Evolutionary conservation across 2,329 filamentous ascomycete species (phyloP).

Genomic region (Monilinia aucupariae): DNA sequence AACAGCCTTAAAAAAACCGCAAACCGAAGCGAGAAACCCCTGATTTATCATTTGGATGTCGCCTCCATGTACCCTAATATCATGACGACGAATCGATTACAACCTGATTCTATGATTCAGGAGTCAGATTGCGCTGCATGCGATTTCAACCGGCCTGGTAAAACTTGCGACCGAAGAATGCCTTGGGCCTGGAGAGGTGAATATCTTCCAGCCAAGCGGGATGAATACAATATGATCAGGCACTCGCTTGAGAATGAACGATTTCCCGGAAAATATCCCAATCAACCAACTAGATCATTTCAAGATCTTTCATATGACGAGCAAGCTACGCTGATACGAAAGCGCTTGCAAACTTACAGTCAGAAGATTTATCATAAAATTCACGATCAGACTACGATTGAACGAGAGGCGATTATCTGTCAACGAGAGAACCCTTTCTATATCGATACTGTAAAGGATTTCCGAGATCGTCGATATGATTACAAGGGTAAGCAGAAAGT

Average conservation of each 20-base stretch:
- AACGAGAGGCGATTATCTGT: slow-evolving; percentile 94
- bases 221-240: slow-evolving; percentile 99
- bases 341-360: slow-evolving; percentile 84
- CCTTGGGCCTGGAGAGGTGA: slow-evolving; percentile 99
- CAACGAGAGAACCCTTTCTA: slow-evolving; percentile 98
- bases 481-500: slow-evolving; percentile 98
- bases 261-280: slow-evolving; percentile 75
- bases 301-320: slow-evolving; percentile 78
- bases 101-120: slow-evolving; percentile 98
- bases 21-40: slow-evolving; percentile 75
- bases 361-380: slow-evolving; percentile 99
- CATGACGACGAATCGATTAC: slow-evolving; percentile 97
- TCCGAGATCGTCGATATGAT: slow-evolving; percentile 94
- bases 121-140: slow-evolving; percentile 96
- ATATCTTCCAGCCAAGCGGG: slow-evolving; percentile 88
- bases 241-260: slow-evolving; percentile 85
- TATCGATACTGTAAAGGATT: slow-evolving; percentile 90
- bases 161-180: slow-evolving; percentile 89
- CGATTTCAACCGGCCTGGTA: slow-evolving; percentile 95
- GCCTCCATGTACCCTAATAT: slow-evolving; percentile 99
- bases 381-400: slow-evolving; percentile 86
- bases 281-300: slow-evolving; percentile 66
- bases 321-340: slow-evolving; percentile 73
- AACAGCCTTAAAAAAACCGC: slow-evolving; percentile 72
- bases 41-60: slow-evolving; percentile 97